A percentile compares a stretch with the other conserved stretches of the same genome.
These are phyloP conservation scores for Tagetes erecta DNA, from an alignment of 129 eudicot genomes.

Conservation along the genomic window DNA sequence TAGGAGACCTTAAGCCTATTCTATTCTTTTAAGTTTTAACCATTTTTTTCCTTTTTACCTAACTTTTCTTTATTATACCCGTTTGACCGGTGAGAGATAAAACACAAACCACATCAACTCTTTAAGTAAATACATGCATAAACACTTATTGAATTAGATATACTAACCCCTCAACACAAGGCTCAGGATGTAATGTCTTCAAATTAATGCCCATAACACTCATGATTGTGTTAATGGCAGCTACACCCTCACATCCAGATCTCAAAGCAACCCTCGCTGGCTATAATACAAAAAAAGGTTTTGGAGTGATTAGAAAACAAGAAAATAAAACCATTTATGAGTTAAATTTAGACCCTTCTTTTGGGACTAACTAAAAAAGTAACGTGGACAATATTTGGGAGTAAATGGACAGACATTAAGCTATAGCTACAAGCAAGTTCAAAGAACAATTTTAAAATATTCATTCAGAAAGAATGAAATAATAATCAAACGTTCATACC, in stretches of 20 bases:
- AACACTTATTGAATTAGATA: constrained; percentile 1
- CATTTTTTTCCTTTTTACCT: neutral
- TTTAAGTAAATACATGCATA: neutral
- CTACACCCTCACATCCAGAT: constrained; percentile 88
- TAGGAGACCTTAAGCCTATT: neutral
- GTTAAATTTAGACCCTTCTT: too few species aligned
- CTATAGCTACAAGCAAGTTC: neutral
- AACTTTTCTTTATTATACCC: neutral
- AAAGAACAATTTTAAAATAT: neutral
- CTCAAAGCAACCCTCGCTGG: constrained; percentile 83
- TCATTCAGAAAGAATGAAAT: neutral
- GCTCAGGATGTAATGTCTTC: constrained; percentile 91
- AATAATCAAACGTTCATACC: constrained; percentile 38
- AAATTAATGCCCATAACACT: constrained; percentile 99
- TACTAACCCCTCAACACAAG: constrained; percentile 97
- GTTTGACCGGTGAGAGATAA: neutral
- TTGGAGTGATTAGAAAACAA: neutral
- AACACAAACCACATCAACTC: neutral
- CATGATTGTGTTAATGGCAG: constrained; percentile 95
- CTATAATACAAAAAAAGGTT: constrained; percentile 41
- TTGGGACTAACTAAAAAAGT: neutral
- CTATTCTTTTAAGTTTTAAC: neutral
- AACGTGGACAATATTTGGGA: neutral
- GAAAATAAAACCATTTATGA: neutral
- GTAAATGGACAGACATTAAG: neutral